phyloP scores from a whole-genome alignment of 1,284 basidiomycete species.

The Wolfiporia cocos region DNA sequence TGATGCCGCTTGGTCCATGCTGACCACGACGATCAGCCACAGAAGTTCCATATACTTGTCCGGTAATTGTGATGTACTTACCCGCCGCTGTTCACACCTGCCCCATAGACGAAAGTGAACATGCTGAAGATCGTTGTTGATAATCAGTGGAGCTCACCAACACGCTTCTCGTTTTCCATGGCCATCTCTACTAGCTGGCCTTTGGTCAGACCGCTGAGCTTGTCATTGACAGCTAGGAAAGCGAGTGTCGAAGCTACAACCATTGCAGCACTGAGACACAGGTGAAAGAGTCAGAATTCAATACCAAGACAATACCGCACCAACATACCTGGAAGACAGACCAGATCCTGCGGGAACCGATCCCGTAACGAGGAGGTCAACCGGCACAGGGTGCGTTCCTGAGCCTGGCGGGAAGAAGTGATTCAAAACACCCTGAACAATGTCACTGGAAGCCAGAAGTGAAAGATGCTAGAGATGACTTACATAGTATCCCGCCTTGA shows the following conservation, averaged over 20 bases:
- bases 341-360: constrained; percentile 81
- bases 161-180: constrained; percentile 78
- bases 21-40: constrained; percentile 16
- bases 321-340: constrained; percentile 45
- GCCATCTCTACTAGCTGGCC: constrained; percentile 72
- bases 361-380: constrained; percentile 71
- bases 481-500: constrained; percentile 79
- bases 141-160: constrained; percentile 40
- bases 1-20: constrained; percentile 83
- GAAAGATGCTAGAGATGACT: constrained; percentile 14
- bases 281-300: not conserved
- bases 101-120: constrained; percentile 23
- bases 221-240: constrained; percentile 70
- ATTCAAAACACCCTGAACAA: constrained; percentile 62
- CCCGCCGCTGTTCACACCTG: constrained; percentile 66
- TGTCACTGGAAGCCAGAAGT: not conserved
- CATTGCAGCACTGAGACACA: constrained; percentile 62
- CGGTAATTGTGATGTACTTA: constrained; percentile 25
- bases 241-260: constrained; percentile 78
- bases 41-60: not conserved
- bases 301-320: not conserved
- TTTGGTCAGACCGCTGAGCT: constrained; percentile 54
- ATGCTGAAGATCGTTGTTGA: not conserved
- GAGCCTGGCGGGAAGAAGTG: constrained; percentile 42
- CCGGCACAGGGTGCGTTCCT: constrained; percentile 39